Evolutionary conservation across 192 early-diverging fungal species (phyloP), one percentile per base, ranked within the genome.

Genomic region (Coemansia nantahalensis): DNA sequence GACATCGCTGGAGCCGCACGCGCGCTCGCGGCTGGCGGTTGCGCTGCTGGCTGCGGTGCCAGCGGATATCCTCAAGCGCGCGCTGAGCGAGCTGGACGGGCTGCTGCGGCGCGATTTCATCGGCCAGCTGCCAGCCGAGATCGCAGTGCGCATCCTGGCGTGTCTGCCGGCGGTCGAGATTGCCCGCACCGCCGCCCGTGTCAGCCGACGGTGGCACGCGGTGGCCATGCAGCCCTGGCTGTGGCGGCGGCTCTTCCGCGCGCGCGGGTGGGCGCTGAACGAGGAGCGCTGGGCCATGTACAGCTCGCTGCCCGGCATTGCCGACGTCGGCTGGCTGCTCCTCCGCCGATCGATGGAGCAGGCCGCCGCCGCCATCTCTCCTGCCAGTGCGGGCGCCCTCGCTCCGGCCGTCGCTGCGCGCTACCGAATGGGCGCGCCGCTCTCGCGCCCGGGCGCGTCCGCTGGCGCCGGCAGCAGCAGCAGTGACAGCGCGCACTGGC

Each of bases 91-190:
- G 43, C 45, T 76, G 45, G 50, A 64, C 16, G 49, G 52, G 23
- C 60, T 58, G 15, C 45, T 68, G 56, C 65, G 58, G 34, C 53
- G 65, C 48, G 72, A 76, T 50, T 68, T 76, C 59, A 46, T 68
- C 31, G 66, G 51, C n/a, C 40, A 22, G 33, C 62, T 76, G 40
- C 72, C 72, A 13, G 19, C 56, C 39, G 72, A 76, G 28, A 55
- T 76, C 16, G 35, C 66, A 9, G 59, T 59, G 13, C 52, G 41
- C 14, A 60, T 76, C 13, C 46, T 76, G 24, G 49, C 57, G 45
- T 56, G 43, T 16, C 47, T 76, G 39, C 56, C 65, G 4, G 40
- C 49, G 1, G 8, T 10, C 4, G 72, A 76, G 36, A 53, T 76
- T 43, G 60, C 54, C 10, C 17, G 40, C 10, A 65, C 19, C 39